phyloP scores from a whole-genome alignment of 1,139 yeast genomes.

The Lodderomyces parapsilosis region DNA sequence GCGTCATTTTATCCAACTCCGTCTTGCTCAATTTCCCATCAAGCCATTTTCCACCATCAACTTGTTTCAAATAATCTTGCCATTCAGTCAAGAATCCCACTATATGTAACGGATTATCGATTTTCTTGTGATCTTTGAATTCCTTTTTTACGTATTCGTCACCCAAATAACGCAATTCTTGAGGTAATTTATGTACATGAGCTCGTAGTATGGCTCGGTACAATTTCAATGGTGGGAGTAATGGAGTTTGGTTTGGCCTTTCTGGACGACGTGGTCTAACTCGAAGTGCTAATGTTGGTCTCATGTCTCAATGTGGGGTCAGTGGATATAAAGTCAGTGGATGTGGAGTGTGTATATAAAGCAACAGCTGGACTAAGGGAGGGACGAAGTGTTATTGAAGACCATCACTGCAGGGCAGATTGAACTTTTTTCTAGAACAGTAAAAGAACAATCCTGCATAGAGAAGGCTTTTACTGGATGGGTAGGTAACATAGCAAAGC shows the following conservation, averaged over 20 bases:
- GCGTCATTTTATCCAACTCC: constrained; percentile 79
- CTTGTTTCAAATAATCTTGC: constrained; percentile 81
- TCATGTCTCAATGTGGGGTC: constrained; percentile 51
- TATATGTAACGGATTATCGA: constrained; percentile 89
- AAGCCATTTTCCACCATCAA: constrained; percentile 79
- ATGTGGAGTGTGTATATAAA: too few species aligned
- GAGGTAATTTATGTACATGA: constrained; percentile 63
- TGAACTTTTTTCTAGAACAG: not conserved
- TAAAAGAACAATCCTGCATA: not conserved
- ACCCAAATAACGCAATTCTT: constrained; percentile 73
- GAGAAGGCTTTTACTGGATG: too few species aligned
- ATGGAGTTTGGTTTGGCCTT: constrained; percentile 48
- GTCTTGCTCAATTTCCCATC: constrained; percentile 62
- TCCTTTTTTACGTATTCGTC: constrained; percentile 88
- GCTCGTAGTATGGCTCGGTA: constrained; percentile 80
- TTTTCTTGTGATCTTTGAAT: constrained; percentile 77
- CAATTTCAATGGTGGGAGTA: constrained; percentile 77
- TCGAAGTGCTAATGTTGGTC: constrained; percentile 41
- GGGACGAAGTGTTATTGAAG: not conserved
- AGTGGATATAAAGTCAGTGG: too few species aligned
- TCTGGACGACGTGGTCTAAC: constrained; percentile 62
- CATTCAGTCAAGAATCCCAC: constrained; percentile 91
- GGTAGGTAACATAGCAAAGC: too few species aligned
- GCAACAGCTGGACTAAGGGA: too few species aligned
- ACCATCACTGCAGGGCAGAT: too few species aligned